These are phyloP conservation scores for Violaceomyces palustris DNA, from an alignment of 1,284 basidiomycete genomes.

Conservation along the genomic window DNA sequence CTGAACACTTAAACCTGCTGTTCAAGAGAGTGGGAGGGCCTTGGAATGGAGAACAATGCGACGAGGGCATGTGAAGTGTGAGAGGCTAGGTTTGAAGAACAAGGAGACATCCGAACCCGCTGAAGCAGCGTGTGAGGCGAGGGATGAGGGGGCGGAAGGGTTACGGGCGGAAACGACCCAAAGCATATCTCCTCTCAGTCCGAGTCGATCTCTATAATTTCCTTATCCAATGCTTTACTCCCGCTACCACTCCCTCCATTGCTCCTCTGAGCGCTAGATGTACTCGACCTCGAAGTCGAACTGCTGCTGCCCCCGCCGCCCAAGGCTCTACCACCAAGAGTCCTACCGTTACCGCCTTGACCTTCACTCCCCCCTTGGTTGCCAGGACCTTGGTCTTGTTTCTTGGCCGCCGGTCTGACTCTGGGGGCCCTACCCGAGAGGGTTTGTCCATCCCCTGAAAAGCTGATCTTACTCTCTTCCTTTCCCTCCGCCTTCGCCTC, in stretches of 20 bases:
- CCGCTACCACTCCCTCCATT: constrained; percentile 14
- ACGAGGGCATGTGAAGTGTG: too few species aligned
- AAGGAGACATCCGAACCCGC: too few species aligned
- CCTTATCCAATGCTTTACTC: too few species aligned
- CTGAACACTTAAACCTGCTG: too few species aligned
- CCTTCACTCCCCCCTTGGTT: not conserved
- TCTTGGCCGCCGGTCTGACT: constrained; percentile 7
- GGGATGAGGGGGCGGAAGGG: too few species aligned
- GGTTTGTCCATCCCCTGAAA: constrained; percentile 12
- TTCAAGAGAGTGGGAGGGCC: too few species aligned
- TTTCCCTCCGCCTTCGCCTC: constrained; percentile 5
- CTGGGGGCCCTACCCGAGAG: constrained; percentile 20
- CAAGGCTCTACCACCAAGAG: constrained; percentile 15
- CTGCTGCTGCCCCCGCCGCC: constrained; percentile 13
- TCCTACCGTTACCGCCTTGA: constrained; percentile 1
- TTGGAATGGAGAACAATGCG: too few species aligned
- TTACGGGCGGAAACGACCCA: too few species aligned
- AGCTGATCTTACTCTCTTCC: constrained; percentile 6
- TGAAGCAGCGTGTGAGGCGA: too few species aligned
- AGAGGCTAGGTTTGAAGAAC: too few species aligned
- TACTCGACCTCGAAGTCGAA: constrained; percentile 13
- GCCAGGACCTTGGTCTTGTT: constrained; percentile 1
- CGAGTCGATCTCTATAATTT: constrained; percentile 41
- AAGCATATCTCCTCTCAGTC: too few species aligned
- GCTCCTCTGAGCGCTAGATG: constrained; percentile 11